Conservation (phyloP, 257 asterid species). For the Gynochthodes officinalis region DNA sequence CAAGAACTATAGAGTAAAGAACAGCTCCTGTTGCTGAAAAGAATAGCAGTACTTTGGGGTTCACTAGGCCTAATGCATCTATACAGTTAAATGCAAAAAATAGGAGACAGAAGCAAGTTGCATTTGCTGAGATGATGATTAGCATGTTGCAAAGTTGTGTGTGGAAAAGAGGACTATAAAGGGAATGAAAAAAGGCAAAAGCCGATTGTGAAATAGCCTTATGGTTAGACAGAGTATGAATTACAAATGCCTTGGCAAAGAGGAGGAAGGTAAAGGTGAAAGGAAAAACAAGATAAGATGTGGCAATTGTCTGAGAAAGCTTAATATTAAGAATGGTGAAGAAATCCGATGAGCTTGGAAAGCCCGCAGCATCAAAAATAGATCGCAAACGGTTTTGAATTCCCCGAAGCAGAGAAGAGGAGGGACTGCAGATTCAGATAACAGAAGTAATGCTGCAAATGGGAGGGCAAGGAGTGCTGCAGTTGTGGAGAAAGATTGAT, state of each 20-base stretch:
- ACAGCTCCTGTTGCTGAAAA: conserved; percentile 54
- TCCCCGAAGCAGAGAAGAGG: conserved; percentile 36
- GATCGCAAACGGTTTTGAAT: conserved; percentile 47
- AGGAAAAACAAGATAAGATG: conserved; percentile 51
- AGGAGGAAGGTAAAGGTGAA: conserved; percentile 65
- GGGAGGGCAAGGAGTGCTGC: conserved; percentile 65
- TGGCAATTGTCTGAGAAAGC: conserved; percentile 63
- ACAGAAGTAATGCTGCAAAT: conserved; percentile 53
- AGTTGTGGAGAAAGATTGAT: conserved; percentile 55
- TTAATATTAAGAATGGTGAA: conserved; percentile 53
- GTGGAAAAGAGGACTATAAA: conserved; percentile 42
- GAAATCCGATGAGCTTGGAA: conserved; percentile 59
- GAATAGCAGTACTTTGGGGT: conserved; percentile 31
- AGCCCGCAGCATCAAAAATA: conserved; percentile 64
- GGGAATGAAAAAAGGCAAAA: conserved; percentile 23
- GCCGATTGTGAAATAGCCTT: conserved; percentile 7
- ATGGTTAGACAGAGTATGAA: conserved; percentile 27
- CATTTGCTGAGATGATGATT: conserved; percentile 53
- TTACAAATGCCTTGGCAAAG: conserved; percentile 47
- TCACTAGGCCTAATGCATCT: conserved; percentile 35
- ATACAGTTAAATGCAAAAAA: conserved; percentile 32
- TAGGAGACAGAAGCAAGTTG: conserved; percentile 58
- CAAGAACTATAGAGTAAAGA: conserved; percentile 55
- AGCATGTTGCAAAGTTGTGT: conserved; percentile 59
- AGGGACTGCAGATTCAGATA: conserved; percentile 43